Percentiles rank a stretch among this genome's conserved stretches.
Conservation (phyloP, 139 green algal species). For the Microglena sp. region DNA sequence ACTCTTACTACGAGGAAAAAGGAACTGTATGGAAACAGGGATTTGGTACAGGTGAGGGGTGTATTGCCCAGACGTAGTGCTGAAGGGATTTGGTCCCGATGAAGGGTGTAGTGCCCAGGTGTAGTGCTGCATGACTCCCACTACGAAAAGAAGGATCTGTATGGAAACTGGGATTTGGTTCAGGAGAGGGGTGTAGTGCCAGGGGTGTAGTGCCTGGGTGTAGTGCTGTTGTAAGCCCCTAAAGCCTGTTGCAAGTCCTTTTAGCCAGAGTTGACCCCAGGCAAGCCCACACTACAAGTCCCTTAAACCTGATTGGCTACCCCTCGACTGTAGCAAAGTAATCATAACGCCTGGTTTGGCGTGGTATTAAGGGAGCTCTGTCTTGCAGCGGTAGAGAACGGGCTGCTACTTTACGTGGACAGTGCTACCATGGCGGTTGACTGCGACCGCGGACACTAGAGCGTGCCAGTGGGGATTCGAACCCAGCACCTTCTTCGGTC, state of each 20-base stretch:
- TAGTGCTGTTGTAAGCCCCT: background rate
- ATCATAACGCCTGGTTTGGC: too few relatives aligned
- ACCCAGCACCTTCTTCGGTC: too few relatives aligned
- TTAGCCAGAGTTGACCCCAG: background rate
- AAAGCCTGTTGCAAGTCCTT: background rate
- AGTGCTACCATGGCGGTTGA: too few relatives aligned
- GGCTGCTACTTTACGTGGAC: too few relatives aligned
- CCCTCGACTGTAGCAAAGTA: too few relatives aligned
- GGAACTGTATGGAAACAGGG: conserved; percentile 55
- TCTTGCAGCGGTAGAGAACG: too few relatives aligned
- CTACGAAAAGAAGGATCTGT: conserved; percentile 45
- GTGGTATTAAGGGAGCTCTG: too few relatives aligned
- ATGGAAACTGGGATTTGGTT: conserved; percentile 49
- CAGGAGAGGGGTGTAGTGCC: conserved; percentile 4
- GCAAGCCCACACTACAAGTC: background rate
- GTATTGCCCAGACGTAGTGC: too few relatives aligned
- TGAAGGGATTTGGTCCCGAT: too few relatives aligned
- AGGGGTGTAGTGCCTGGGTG: background rate
- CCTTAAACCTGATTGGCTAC: too few relatives aligned
- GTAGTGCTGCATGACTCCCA: background rate
- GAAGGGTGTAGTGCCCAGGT: background rate
- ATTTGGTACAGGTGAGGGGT: conserved; percentile 27
- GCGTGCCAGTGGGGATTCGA: too few relatives aligned
- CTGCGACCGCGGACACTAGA: too few relatives aligned
- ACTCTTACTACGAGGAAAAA: conserved; percentile 40